Evolutionary conservation across 75 land plant species (phyloP).

Genomic region (Cunninghamia lanceolata): DNA sequence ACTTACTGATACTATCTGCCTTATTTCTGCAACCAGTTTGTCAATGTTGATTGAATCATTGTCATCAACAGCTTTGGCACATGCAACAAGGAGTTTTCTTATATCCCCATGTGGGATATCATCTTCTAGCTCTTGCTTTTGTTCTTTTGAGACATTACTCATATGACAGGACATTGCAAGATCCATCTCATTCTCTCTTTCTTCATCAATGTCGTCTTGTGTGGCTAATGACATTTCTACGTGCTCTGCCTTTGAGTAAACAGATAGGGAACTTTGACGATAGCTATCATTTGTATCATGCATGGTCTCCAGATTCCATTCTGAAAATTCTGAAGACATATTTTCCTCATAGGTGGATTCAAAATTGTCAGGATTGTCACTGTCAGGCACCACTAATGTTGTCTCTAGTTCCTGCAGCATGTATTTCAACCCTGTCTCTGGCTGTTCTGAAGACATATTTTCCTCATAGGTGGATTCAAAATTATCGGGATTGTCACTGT

Average conservation of each 20-base stretch:
- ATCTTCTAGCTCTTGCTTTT: slow-evolving; percentile 11
- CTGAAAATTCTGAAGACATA: neutral
- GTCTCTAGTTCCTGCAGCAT: slow-evolving; percentile 52
- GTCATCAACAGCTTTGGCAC: slow-evolving; percentile 61
- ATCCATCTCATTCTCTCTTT: slow-evolving; percentile 24
- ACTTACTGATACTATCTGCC: slow-evolving; percentile 68
- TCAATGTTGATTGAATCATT: slow-evolving; percentile 29
- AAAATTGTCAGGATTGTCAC: slow-evolving; percentile 24
- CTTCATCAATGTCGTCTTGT: slow-evolving; percentile 1
- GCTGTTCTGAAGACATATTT: slow-evolving; percentile 19
- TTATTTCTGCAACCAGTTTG: slow-evolving; percentile 45
- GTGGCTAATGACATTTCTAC: slow-evolving; percentile 14
- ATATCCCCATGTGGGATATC: slow-evolving; percentile 28
- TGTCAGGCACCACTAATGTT: slow-evolving; percentile 52
- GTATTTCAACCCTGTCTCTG: slow-evolving; percentile 28
- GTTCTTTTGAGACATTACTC: neutral
- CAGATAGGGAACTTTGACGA: slow-evolving; percentile 22
- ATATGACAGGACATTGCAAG: neutral
- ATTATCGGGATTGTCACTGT: slow-evolving; percentile 28
- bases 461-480: slow-evolving; percentile 17
- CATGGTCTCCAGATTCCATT: neutral
- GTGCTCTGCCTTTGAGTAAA: slow-evolving; percentile 15
- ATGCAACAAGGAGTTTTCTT: slow-evolving; percentile 50
- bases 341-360: slow-evolving; percentile 13
- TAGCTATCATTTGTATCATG: slow-evolving; percentile 7